Percentiles rank a stretch among this genome's conserved stretches.
phyloP scores from a whole-genome alignment of 2,329 filamentous ascomycete genomes.

The Alternaria sp. region DNA sequence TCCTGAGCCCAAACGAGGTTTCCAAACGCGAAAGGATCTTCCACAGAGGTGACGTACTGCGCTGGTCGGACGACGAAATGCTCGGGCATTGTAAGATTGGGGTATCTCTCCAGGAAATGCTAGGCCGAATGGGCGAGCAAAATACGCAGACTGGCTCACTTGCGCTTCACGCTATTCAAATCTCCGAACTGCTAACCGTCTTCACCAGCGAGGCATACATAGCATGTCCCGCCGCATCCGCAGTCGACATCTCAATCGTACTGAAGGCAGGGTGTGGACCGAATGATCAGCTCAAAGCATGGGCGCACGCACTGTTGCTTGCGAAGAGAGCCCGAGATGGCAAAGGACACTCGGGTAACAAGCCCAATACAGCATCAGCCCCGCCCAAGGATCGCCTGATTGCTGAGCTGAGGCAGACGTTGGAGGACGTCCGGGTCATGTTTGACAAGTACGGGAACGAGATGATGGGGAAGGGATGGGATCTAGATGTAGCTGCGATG shows the following conservation, averaged over 20 bases:
- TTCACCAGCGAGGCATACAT: constrained; percentile 67
- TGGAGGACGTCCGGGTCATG: constrained; percentile 51
- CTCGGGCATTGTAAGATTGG: constrained; percentile 67
- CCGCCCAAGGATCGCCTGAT: constrained; percentile 51
- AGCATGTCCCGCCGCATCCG: constrained; percentile 61
- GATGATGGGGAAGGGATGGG: constrained; percentile 68
- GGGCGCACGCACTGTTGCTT: constrained; percentile 67
- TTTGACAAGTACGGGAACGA: constrained; percentile 58
- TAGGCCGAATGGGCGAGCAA: constrained; percentile 38
- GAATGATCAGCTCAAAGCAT: constrained; percentile 65
- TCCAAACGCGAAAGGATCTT: constrained; percentile 67
- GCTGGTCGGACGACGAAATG: constrained; percentile 56
- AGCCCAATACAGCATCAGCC: constrained; percentile 23
- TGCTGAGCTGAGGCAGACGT: constrained; percentile 52
- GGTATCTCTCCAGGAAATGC: constrained; percentile 52
- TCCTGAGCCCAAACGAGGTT: constrained; percentile 73
- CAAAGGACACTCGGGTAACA: constrained; percentile 12
- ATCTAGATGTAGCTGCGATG: constrained; percentile 69
- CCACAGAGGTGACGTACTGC: constrained; percentile 72
- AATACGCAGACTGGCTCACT: constrained; percentile 40
- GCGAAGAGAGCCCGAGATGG: constrained; percentile 41
- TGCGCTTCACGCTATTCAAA: constrained; percentile 46
- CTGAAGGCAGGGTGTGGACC: constrained; percentile 67
- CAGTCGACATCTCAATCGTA: constrained; percentile 63
- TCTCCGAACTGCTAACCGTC: constrained; percentile 59